These are phyloP conservation scores for Biancaea sappan DNA, from an alignment of 306 rosid species.

Conservation along the genomic window DNA sequence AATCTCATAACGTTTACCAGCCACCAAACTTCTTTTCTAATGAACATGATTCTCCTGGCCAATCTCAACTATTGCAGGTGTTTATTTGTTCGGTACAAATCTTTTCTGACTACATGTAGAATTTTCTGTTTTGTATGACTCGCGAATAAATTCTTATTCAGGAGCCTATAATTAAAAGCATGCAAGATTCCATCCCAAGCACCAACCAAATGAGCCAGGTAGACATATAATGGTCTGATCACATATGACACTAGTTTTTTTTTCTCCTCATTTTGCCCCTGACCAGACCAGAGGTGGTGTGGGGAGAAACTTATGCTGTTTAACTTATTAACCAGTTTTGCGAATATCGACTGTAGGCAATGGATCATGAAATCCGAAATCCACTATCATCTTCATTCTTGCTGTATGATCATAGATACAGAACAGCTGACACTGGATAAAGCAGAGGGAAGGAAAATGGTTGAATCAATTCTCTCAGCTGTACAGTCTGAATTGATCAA, in stretches of 20 bases:
- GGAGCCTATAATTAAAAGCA: conserved; percentile 51
- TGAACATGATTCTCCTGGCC: conserved; percentile 58
- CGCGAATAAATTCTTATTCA: conserved; percentile 28
- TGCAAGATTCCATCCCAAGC: conserved; percentile 49
- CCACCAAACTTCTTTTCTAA: conserved; percentile 49
- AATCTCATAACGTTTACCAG: conserved; percentile 45
- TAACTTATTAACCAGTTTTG: conserved; percentile 30
- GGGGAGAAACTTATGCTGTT: neutral
- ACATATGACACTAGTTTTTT: neutral
- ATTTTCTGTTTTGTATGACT: conserved; percentile 28
- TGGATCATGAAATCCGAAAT: conserved; percentile 57
- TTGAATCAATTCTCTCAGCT: conserved; percentile 23
- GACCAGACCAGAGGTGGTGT: neutral
- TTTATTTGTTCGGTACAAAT: conserved; percentile 18
- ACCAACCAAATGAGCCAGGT: conserved; percentile 55
- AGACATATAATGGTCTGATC: conserved; percentile 26
- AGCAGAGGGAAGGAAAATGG: conserved; percentile 30
- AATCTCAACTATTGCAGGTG: conserved; percentile 59
- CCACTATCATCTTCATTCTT: conserved; percentile 57
- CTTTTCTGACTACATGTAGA: neutral
- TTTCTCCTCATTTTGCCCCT: too few species aligned
- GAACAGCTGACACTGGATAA: conserved; percentile 43
- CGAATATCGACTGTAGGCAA: conserved; percentile 46
- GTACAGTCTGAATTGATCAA: conserved; percentile 36
- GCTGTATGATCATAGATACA: conserved; percentile 49